phyloP scores from a whole-genome alignment of 2,329 filamentous ascomycete species.

The Beauveria sp. region DNA sequence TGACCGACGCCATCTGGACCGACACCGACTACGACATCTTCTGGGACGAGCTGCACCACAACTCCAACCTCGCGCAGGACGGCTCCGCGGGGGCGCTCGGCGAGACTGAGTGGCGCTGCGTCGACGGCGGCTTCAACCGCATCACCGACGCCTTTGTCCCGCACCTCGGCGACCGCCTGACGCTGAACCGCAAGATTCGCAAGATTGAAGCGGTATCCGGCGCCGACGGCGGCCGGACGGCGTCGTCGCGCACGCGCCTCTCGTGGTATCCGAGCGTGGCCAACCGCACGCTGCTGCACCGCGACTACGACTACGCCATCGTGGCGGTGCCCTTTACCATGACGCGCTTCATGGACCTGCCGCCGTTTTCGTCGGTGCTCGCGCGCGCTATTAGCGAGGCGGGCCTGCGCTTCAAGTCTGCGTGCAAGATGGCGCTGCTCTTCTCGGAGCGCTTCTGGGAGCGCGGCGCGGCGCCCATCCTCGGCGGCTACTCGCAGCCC shows the following conservation, averaged over 20 bases:
- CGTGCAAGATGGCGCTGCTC: slow-evolving; percentile 26
- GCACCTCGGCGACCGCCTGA: slow-evolving; percentile 19
- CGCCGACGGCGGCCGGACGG: neutral
- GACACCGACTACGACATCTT: slow-evolving; percentile 25
- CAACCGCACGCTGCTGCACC: slow-evolving; percentile 14
- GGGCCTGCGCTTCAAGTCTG: slow-evolving; percentile 23
- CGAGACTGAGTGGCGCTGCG: slow-evolving; percentile 19
- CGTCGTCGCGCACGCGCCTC: neutral
- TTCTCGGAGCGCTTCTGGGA: slow-evolving; percentile 28
- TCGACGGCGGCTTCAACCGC: slow-evolving; percentile 23
- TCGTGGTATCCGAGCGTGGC: slow-evolving; percentile 4
- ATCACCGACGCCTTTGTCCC: slow-evolving; percentile 23
- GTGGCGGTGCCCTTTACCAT: slow-evolving; percentile 26
- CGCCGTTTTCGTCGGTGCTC: slow-evolving; percentile 20
- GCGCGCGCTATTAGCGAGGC: slow-evolving; percentile 20
- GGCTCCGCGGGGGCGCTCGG: slow-evolving; percentile 19
- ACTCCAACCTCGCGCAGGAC: slow-evolving; percentile 25
- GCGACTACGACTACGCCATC: slow-evolving; percentile 27
- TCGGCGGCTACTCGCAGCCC: slow-evolving; percentile 25
- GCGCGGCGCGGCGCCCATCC: slow-evolving; percentile 21
- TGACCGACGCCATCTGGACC: slow-evolving; percentile 27
- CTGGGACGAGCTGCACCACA: slow-evolving; percentile 27
- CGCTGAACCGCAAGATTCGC: slow-evolving; percentile 19
- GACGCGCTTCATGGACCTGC: slow-evolving; percentile 25
- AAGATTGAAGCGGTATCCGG: neutral